phyloP scores from a whole-genome alignment of 192 early-diverging fungal genomes.

The Podochytrium sp. region DNA sequence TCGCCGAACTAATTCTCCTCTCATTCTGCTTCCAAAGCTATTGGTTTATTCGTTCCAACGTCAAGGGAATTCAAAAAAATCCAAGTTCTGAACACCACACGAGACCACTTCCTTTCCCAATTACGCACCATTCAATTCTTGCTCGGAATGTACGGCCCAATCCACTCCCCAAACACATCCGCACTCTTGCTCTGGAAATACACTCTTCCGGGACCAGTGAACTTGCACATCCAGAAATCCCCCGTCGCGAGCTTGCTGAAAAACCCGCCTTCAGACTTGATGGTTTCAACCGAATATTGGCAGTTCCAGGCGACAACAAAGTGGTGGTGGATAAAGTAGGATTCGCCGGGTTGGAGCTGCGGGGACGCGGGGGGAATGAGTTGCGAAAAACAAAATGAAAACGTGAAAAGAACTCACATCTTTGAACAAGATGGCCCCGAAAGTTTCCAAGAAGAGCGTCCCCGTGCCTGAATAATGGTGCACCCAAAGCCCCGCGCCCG shows the following conservation, averaged over 20 bases:
- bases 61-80: too few relatives aligned
- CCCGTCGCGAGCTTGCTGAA: neutral
- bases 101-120: too few relatives aligned
- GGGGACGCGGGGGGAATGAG: too few relatives aligned
- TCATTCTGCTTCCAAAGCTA: too few relatives aligned
- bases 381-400: too few relatives aligned
- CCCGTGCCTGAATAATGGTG: neutral
- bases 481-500: neutral
- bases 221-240: constrained; percentile 5
- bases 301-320: constrained; percentile 20
- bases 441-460: constrained; percentile 1
- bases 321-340: neutral
- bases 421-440: constrained; percentile 3
- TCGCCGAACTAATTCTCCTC: too few relatives aligned
- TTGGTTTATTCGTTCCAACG: too few relatives aligned
- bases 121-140: neutral
- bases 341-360: neutral
- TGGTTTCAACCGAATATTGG: neutral
- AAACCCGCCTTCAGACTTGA: neutral
- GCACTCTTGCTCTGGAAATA: constrained; percentile 11
- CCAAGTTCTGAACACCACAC: too few relatives aligned
- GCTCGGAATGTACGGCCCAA: neutral
- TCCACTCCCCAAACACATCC: neutral
- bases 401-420: neutral
- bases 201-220: constrained; percentile 10